phyloP scores from a whole-genome alignment of 1,284 basidiomycete genomes.

The Cystobasidium sp. region DNA sequence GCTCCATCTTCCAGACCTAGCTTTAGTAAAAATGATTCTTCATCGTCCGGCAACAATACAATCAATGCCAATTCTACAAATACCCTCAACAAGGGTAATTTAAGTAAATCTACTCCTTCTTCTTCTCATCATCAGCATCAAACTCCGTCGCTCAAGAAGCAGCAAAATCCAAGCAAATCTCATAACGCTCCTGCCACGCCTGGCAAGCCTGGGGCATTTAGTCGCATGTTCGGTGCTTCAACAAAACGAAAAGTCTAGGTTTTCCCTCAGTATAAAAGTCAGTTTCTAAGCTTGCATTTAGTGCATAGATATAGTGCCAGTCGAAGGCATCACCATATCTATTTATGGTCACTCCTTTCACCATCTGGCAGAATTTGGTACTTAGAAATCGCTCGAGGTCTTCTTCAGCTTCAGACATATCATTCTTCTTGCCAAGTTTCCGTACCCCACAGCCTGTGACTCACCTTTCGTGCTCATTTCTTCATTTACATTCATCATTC shows the following conservation, averaged over 20 bases:
- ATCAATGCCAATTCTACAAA: neutral
- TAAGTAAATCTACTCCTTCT: slow-evolving; percentile 9
- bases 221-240: slow-evolving; percentile 19
- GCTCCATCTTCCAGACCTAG: slow-evolving; percentile 21
- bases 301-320: no score
- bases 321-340: no score
- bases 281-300: no score
- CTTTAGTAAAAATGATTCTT: slow-evolving; percentile 2
- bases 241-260: slow-evolving; percentile 15
- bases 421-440: no score
- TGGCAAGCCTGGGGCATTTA: slow-evolving; percentile 5
- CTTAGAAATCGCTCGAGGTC: no score
- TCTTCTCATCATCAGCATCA: neutral
- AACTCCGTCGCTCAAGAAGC: neutral
- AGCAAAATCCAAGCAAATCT: slow-evolving; percentile 1
- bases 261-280: no score
- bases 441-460: no score
- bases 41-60: neutral
- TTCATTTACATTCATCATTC: no score
- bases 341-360: no score
- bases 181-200: neutral
- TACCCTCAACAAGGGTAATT: neutral
- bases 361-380: no score
- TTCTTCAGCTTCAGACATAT: no score
- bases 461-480: no score